Evolutionary conservation across 768 basidiomycete genomes (phyloP), one percentile per base, ranked within the genome.

Genomic region (Lepiota brunneoincarnata): DNA sequence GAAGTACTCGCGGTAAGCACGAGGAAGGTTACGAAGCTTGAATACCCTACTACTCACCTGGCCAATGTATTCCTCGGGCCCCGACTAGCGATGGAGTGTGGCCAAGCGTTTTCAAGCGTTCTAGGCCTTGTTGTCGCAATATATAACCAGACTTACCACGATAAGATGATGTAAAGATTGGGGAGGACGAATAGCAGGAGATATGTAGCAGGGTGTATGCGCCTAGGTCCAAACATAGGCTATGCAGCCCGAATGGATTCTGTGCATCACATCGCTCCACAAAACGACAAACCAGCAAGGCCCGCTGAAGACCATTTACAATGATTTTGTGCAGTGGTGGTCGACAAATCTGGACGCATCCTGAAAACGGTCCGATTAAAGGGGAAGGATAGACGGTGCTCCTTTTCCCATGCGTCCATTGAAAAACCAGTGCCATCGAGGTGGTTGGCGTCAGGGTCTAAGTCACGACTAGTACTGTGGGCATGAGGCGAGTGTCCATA

Each of bases 1-100:
- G 12, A 41, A 21, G 26, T 46, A 34, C 53, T 54, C 53, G 45
- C 53, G 53, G 46, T 41, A 21, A 20, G 46, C 53, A 54, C 53
- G 53, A 54, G 53, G 53, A 47, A 39, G 24, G 28, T 42, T 48
- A 41, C 38, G 52, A 54, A 40, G 46, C 31, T 47, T 35, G 45
- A 38, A 24, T 54, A 36, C 12, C 21, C 31, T 12, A 31, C n/a
- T n/a, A 31, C 43, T 15, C 44, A 46, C 52, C 31, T 21, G 28
- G 23, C 35, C 53, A 35, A 35, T 48, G 50, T 10, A 43, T 41
- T 47, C 17, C 45, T 17, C 15, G 6, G 17, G 24, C 11, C 35
- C n/a, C 5, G 18, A n/a, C 28, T 6, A 48, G 28, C 17, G 34
- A 12, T 35, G 18, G 28, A 17, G 18, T 21, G 41, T 17, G 39